Percentiles rank a stretch among this genome's conserved stretches.
Evolutionary conservation across 1,139 yeast species (phyloP).

Genomic region (Saccharomyces hybrid): DNA sequence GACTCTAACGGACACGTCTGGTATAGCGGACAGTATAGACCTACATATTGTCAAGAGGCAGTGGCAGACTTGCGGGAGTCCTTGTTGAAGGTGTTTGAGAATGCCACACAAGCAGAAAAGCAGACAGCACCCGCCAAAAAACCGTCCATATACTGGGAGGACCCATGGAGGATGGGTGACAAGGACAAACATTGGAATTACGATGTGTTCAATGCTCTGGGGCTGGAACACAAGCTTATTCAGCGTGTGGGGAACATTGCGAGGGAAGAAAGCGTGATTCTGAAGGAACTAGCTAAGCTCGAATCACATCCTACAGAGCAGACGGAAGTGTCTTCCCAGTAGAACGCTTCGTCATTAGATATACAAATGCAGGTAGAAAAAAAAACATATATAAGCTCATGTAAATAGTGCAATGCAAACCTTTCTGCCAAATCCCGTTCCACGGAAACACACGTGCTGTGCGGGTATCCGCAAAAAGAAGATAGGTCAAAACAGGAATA

Average conservation of each 20-base stretch:
- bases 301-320: neutral
- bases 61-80: slow-evolving; percentile 75
- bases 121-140: slow-evolving; percentile 6
- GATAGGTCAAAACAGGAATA: neutral
- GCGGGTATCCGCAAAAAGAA: neutral
- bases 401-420: neutral
- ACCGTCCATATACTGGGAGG: slow-evolving; percentile 69
- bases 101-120: slow-evolving; percentile 5
- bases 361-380: neutral
- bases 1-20: slow-evolving; percentile 75
- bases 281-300: slow-evolving; percentile 19
- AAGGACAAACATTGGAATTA: slow-evolving; percentile 23
- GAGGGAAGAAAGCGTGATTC: slow-evolving; percentile 29
- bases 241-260: slow-evolving; percentile 23
- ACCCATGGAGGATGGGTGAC: slow-evolving; percentile 79
- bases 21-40: slow-evolving; percentile 82
- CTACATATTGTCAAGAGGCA: slow-evolving; percentile 86
- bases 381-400: neutral
- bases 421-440: neutral
- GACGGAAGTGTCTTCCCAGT: neutral
- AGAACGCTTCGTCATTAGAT: neutral
- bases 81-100: slow-evolving; percentile 49
- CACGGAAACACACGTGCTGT: neutral
- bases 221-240: slow-evolving; percentile 23
- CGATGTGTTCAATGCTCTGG: slow-evolving; percentile 8